phyloP scores from a whole-genome alignment of 2,329 filamentous ascomycete genomes.

The Alternaria brassicae region DNA sequence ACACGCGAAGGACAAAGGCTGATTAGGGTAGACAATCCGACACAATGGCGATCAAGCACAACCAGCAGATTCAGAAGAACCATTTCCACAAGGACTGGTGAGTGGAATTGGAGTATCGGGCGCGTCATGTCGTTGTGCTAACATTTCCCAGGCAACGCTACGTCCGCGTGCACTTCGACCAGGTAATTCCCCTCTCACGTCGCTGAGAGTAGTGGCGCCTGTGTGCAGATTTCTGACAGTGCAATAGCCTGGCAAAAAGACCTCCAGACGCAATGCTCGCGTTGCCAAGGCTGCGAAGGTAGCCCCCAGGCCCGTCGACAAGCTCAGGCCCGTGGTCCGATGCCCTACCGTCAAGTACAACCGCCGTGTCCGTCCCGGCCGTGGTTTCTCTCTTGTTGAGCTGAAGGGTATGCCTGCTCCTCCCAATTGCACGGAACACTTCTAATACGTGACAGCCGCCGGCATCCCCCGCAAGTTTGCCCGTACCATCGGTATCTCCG shows the following conservation, averaged over 20 bases:
- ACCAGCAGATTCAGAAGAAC: constrained; percentile 97
- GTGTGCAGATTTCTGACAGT: constrained; percentile 47
- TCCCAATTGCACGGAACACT: neutral
- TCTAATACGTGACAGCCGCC: constrained; percentile 71
- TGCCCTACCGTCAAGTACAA: constrained; percentile 79
- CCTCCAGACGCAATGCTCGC: constrained; percentile 87
- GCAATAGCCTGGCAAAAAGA: constrained; percentile 89
- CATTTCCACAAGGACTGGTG: constrained; percentile 70
- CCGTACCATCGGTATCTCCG: constrained; percentile 93
- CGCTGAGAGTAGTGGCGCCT: constrained; percentile 62
- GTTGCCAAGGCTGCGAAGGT: constrained; percentile 93
- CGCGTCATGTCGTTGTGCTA: constrained; percentile 23
- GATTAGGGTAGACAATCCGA: constrained; percentile 33
- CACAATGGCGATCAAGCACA: constrained; percentile 93
- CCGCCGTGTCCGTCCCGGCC: constrained; percentile 93
- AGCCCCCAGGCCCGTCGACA: constrained; percentile 96
- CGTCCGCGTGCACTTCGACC: constrained; percentile 99
- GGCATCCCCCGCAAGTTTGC: constrained; percentile 94
- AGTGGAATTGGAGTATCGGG: constrained; percentile 1
- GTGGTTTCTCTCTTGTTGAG: constrained; percentile 97
- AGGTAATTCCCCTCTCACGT: constrained; percentile 74
- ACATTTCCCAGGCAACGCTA: constrained; percentile 78
- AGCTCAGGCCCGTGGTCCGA: constrained; percentile 93
- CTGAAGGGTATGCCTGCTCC: constrained; percentile 77
- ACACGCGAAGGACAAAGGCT: neutral